phyloP scores from a whole-genome alignment of 2,329 filamentous ascomycete genomes.

The Arthroderma sp. region DNA sequence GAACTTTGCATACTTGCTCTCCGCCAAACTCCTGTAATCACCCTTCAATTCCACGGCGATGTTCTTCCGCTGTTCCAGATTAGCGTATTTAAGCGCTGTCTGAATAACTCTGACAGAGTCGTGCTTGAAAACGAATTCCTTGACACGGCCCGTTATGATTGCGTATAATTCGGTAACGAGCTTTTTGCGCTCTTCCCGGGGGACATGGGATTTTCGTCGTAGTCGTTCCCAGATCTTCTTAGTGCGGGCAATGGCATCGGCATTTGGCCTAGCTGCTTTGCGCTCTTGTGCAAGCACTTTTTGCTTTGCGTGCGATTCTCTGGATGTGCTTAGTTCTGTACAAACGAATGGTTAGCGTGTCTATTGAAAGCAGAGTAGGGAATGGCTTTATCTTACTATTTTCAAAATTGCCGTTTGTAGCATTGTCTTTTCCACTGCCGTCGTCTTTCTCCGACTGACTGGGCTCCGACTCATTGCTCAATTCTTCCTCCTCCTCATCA shows the following conservation, averaged over 20 bases:
- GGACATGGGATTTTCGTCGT: slow-evolving; percentile 84
- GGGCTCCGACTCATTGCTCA: background rate
- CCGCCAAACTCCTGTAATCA: slow-evolving; percentile 69
- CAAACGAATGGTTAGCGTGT: slow-evolving; percentile 3
- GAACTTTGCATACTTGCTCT: slow-evolving; percentile 97
- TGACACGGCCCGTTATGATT: slow-evolving; percentile 81
- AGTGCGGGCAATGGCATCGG: slow-evolving; percentile 72
- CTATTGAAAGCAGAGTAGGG: slow-evolving; percentile 16
- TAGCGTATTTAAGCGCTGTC: slow-evolving; percentile 93
- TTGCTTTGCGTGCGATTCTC: slow-evolving; percentile 86
- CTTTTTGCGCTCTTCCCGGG: slow-evolving; percentile 73
- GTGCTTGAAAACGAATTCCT: slow-evolving; percentile 97
- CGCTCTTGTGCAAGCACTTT: slow-evolving; percentile 78
- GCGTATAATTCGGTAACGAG: slow-evolving; percentile 80
- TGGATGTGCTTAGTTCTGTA: slow-evolving; percentile 52
- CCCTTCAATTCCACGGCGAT: slow-evolving; percentile 81
- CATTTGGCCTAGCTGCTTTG: slow-evolving; percentile 83
- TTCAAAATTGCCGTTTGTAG: slow-evolving; percentile 13
- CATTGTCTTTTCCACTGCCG: background rate
- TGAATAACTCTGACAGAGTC: slow-evolving; percentile 94
- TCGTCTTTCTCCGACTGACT: background rate
- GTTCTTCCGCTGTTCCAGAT: slow-evolving; percentile 66
- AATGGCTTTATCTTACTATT: slow-evolving; percentile 13
- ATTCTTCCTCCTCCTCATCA: background rate
- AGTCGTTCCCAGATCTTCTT: slow-evolving; percentile 97